Evolutionary conservation across 164 flowering plant genomes (phyloP).

Genomic region (Chimonanthus salicifolius): DNA sequence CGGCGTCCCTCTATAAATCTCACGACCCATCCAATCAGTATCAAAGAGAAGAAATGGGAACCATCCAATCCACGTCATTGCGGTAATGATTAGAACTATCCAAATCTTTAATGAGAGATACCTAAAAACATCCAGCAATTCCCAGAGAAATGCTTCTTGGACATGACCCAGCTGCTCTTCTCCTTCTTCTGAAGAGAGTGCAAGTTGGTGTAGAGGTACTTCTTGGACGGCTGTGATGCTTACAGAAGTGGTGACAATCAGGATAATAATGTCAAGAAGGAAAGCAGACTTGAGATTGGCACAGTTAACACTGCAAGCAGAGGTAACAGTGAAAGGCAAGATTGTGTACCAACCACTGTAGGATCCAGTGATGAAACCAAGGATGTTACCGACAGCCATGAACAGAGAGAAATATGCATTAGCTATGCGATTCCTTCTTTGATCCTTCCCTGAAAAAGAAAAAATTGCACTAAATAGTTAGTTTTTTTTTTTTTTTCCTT

Average conservation of each 20-base stretch:
- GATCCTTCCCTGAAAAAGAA: constrained; percentile 61
- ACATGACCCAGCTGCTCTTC: constrained; percentile 31
- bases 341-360: constrained; percentile 75
- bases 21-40: constrained; percentile 99
- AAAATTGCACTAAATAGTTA: neutral
- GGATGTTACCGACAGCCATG: constrained; percentile 93
- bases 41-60: constrained; percentile 95
- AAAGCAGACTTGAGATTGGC: constrained; percentile 95
- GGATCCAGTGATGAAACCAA: constrained; percentile 90
- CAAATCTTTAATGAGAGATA: constrained; percentile 61
- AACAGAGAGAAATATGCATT: constrained; percentile 92
- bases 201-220: constrained; percentile 32
- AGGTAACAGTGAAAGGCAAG: constrained; percentile 65
- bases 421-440: constrained; percentile 81
- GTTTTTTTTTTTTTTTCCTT: neutral
- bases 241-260: constrained; percentile 56
- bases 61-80: constrained; percentile 93
- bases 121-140: constrained; percentile 68
- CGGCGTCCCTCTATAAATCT: constrained; percentile 82
- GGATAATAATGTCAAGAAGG: constrained; percentile 54
- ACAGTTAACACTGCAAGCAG: constrained; percentile 62
- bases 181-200: constrained; percentile 24
- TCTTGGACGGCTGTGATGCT: constrained; percentile 71
- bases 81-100: constrained; percentile 65
- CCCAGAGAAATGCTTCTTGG: constrained; percentile 84